Percentiles rank a stretch among this genome's conserved stretches.
These are phyloP conservation scores for Penicillium verrucosum DNA, from an alignment of 2,329 filamentous ascomycete genomes.

Conservation along the genomic window DNA sequence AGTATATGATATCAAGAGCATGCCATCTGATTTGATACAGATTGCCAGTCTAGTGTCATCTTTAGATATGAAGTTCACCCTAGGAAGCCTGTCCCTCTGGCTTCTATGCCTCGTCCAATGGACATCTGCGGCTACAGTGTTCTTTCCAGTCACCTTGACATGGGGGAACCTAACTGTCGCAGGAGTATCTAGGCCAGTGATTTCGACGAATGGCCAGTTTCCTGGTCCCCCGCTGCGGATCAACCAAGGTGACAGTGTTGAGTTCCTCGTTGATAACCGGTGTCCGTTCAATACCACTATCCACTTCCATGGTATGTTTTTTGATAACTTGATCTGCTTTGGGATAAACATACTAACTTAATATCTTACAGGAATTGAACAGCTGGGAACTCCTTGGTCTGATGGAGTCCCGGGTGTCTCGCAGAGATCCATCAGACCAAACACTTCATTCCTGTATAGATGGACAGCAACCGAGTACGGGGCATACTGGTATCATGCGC, in stretches of 20 bases:
- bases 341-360: background rate
- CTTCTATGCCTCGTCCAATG: constrained; percentile 14
- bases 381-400: constrained; percentile 55
- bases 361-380: constrained; percentile 29
- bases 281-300: constrained; percentile 32
- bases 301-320: constrained; percentile 30
- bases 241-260: constrained; percentile 30
- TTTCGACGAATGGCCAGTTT: constrained; percentile 30
- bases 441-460: constrained; percentile 50
- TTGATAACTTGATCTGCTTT: background rate
- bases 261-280: constrained; percentile 27
- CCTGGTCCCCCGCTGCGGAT: constrained; percentile 28
- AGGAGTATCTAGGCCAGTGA: constrained; percentile 24
- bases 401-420: constrained; percentile 59
- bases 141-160: constrained; percentile 23
- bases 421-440: constrained; percentile 52
- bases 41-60: background rate
- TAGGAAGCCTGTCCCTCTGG: background rate
- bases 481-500: constrained; percentile 61
- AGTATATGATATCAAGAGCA: background rate
- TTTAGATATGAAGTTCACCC: constrained; percentile 4
- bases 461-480: constrained; percentile 58
- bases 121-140: constrained; percentile 14
- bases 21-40: background rate
- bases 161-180: constrained; percentile 26